Evolutionary conservation across 345 rosid genomes (phyloP).

Genomic region (Populus nigra): DNA sequence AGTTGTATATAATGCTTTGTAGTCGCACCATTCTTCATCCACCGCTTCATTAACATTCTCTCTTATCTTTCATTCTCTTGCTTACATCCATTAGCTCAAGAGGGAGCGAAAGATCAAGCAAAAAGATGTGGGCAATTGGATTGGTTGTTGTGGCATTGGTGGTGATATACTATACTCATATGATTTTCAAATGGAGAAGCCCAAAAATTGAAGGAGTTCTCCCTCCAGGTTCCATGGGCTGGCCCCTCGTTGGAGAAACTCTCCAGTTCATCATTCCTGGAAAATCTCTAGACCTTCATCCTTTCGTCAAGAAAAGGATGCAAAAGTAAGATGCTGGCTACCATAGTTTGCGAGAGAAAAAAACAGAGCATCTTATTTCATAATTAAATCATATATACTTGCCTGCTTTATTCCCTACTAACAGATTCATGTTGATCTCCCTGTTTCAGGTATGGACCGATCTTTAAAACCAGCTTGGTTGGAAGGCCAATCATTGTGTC

Average conservation of each 20-base stretch:
- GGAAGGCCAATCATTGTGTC: constrained; percentile 15
- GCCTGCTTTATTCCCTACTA: background rate
- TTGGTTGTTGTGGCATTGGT: too few relatives aligned
- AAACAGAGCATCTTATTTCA: background rate
- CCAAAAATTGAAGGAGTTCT: too few relatives aligned
- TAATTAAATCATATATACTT: background rate
- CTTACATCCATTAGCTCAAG: background rate
- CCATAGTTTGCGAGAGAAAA: background rate
- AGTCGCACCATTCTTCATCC: background rate
- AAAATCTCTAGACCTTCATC: too few relatives aligned
- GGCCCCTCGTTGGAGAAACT: too few relatives aligned
- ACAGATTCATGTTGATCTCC: background rate
- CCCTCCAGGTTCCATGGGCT: too few relatives aligned
- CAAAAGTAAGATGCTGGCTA: background rate
- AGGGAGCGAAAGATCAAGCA: background rate
- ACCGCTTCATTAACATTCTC: background rate
- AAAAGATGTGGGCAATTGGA: background rate
- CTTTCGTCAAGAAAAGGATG: too few relatives aligned
- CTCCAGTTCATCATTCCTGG: too few relatives aligned
- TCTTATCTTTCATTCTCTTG: background rate
- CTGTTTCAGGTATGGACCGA: constrained; percentile 22
- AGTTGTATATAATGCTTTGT: background rate
- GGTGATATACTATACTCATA: too few relatives aligned
- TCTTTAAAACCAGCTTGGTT: background rate
- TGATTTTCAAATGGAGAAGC: too few relatives aligned